Evolutionary conservation across 805 yeast species (phyloP), one percentile per base, ranked within the genome.

Genomic region (Starmerella tilneyi): DNA sequence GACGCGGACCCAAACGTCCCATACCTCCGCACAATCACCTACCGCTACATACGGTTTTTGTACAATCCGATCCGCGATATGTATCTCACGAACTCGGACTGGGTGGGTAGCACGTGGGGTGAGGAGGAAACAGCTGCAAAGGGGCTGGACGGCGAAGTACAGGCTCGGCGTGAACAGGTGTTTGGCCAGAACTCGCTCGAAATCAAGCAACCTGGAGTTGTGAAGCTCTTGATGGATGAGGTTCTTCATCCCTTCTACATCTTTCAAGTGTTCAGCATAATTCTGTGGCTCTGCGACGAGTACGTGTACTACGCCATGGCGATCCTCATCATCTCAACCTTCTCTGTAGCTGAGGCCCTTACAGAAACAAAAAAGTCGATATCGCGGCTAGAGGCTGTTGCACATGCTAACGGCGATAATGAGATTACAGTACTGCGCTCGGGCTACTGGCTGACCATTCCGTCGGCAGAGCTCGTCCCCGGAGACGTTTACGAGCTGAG

Each of bases 401-500:
- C 56, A 1, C 52, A 52, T 13, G 81, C 96, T 0, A 68, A 69
- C 48, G 79, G 80, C 55, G 74, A 70, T n/a, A 81, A 94, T 57
- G 84, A 78, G 41, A 83, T 88, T 5, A 74, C 96, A 55, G 96
- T 84, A 1, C 78, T 88, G 72, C 77, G 97, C 61, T 86, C 84
- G 57, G 95, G 81, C 11, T 92, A 84, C 62, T 89, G 96, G 98
- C 81, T 78, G 41, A 86, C 80, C 53, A 68, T 81, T 2, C 71
- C 74, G 29, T 81, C 94, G 0, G 69, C 72, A 11, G 92, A 84
- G 35, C 69, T 92, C 26, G 96, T 92, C 1, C 97, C 97, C 0
- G 99, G 99, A 42, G 99, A 92, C 62, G 75, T 92, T 1, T 86
- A 80, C 59, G 98, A 92, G 65, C 76, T 92, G 28, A 79, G 86